A percentile compares a stretch with the other conserved stretches of the same genome.
Evolutionary conservation across 2,329 filamentous ascomycete species (phyloP).

Genomic region (Aureobasidium mangrovei): DNA sequence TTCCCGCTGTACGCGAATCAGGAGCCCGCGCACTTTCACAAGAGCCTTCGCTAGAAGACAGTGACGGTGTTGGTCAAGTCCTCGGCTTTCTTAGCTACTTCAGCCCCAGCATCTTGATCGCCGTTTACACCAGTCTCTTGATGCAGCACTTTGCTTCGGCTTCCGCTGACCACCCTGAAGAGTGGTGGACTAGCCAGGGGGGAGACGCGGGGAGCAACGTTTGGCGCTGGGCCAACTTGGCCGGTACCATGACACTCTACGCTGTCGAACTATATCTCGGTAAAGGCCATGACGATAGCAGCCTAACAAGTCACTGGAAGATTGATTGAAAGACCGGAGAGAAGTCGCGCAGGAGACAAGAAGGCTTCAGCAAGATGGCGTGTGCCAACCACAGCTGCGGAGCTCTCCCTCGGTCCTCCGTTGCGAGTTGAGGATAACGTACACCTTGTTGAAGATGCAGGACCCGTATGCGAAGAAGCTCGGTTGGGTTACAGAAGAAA

Average conservation of each 20-base stretch:
- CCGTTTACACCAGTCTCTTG: conserved; percentile 89
- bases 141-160: conserved; percentile 89
- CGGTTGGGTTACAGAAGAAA: too few relatives aligned
- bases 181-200: conserved; percentile 79
- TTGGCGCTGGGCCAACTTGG: conserved; percentile 91
- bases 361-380: not conserved
- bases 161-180: conserved; percentile 46
- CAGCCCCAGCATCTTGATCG: conserved; percentile 85
- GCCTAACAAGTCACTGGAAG: conserved; percentile 80
- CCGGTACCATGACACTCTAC: conserved; percentile 80
- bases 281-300: conserved; percentile 67
- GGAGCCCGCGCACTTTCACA: conserved; percentile 75
- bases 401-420: not conserved
- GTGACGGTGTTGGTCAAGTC: conserved; percentile 67
- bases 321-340: conserved; percentile 54
- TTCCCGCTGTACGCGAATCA: conserved; percentile 81
- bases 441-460: too few relatives aligned
- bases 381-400: not conserved
- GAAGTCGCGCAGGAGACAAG: not conserved
- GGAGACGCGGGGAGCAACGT: conserved; percentile 75
- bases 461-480: too few relatives aligned
- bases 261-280: conserved; percentile 83
- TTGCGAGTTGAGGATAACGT: not conserved
- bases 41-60: conserved; percentile 75
- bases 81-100: conserved; percentile 86